A percentile compares a stretch with the other conserved stretches of the same genome.
These are phyloP conservation scores for Heterobasidion parviporum DNA, from an alignment of 1,284 basidiomycete genomes.

Conservation along the genomic window DNA sequence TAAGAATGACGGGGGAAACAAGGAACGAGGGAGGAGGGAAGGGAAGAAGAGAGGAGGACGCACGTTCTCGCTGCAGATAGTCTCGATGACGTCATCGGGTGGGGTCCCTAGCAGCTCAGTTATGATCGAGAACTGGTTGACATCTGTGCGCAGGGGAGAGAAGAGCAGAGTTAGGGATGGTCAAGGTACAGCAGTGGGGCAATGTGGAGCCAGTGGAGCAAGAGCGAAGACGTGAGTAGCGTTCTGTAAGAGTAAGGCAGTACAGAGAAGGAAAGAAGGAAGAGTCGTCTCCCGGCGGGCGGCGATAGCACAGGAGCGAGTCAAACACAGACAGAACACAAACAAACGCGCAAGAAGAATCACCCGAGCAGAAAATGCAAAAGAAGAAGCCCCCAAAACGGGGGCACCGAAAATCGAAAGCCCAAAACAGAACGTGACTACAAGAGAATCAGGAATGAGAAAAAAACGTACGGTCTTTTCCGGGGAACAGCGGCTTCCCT, in stretches of 20 bases:
- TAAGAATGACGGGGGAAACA: neutral
- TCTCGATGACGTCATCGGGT: conserved; percentile 98
- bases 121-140: conserved; percentile 99
- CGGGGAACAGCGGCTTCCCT: conserved; percentile 97
- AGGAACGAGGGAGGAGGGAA: neutral
- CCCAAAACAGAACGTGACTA: neutral
- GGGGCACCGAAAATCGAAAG: neutral
- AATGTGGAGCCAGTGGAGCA: neutral
- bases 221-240: conserved; percentile 4
- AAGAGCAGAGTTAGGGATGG: neutral
- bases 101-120: conserved; percentile 97
- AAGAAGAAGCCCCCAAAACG: neutral
- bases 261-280: neutral
- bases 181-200: neutral
- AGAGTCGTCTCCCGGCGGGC: neutral
- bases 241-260: neutral
- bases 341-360: too few relatives aligned
- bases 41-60: conserved; percentile 21
- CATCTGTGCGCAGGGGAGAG: conserved; percentile 48
- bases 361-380: too few relatives aligned
- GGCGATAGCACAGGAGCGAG: too few relatives aligned
- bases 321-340: too few relatives aligned
- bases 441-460: conserved; percentile 4
- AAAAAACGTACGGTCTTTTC: conserved; percentile 81
- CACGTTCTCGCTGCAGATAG: conserved; percentile 97